A percentile compares a stretch with the other conserved stretches of the same genome.
Conservation (phyloP, 2,329 filamentous ascomycete species). For the Scedosporium apiospermum region DNA sequence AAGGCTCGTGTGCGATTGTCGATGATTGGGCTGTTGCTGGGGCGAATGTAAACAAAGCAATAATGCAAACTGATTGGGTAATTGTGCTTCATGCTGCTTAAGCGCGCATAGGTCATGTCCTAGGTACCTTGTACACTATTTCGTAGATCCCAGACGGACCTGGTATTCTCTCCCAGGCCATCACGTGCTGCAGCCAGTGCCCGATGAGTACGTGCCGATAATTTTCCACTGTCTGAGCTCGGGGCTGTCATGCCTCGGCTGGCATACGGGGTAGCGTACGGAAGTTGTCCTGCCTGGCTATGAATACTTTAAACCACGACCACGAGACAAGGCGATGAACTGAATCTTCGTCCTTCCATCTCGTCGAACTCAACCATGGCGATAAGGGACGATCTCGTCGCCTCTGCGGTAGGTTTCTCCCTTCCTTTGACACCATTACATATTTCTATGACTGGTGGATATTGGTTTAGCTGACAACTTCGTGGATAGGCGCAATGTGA, state of each 20-base stretch:
- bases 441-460: background rate
- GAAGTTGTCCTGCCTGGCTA: background rate
- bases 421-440: background rate
- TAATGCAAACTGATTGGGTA: background rate
- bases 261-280: background rate
- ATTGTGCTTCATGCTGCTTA: background rate
- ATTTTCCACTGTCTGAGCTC: too few species aligned
- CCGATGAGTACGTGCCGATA: too few species aligned
- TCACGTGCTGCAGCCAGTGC: too few species aligned
- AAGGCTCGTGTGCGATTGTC: background rate
- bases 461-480: slow-evolving; percentile 8
- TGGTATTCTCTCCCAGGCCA: background rate
- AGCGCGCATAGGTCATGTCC: too few species aligned
- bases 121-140: too few species aligned
- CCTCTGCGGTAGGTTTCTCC: slow-evolving; percentile 56
- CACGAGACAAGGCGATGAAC: background rate
- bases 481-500: slow-evolving; percentile 31
- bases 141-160: too few species aligned
- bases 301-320: background rate
- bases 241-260: background rate
- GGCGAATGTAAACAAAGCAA: background rate
- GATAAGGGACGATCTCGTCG: slow-evolving; percentile 88
- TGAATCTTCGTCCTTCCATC: background rate
- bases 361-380: slow-evolving; percentile 41
- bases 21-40: background rate